Evolutionary conservation across 2,329 filamentous ascomycete species (phyloP), one percentile per base, ranked within the genome.

Genomic region (Tolypocladium guangdongense): DNA sequence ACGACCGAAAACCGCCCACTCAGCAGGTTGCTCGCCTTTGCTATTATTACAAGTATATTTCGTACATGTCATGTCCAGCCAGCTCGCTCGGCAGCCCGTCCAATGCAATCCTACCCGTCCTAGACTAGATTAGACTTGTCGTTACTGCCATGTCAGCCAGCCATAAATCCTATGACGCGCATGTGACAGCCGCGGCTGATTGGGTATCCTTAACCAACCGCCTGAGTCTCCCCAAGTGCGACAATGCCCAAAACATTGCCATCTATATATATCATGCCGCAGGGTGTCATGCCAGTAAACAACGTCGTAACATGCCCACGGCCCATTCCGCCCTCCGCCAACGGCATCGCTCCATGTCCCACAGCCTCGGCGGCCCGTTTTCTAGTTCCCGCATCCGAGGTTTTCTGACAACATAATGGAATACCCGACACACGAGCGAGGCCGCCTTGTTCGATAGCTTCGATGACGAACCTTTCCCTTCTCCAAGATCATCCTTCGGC

Each of bases 401-500:
- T 45, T 30, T 30, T 45, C n/a, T 45, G 38, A 39, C n/a, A 10
- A n/a, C 41, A 45, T 36, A 7, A 7, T 18, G 14, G 35, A 33
- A 33, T 6, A 6, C 30, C 30, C 7, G 7, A 30, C 30, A 27
- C 3, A 30, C 30, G 30, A 30, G 7, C 30, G 30, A 30, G 30
- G 30, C 30, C 30, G 3, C 30, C 30, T 30, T 30, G 7, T 30
- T 30, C 30, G 4, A 30, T 30, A 7, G 6, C 27, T 27, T 27
- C 27, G 27, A 27, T 27, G 27, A 30, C 30, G 2, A 16, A 18
- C 14, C 6, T 16, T 36, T 12, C 33, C 14, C 33, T 16, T 36
- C 33, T 36, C 14, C 14, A 18, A 18, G 14, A 7, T 36, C 14
- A 36, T 36, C 39, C 47, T 33, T 57, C 60, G 14, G 64, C 66